phyloP scores from a whole-genome alignment of 495 filamentous ascomycete species.

The Aspergillus sparsus region DNA sequence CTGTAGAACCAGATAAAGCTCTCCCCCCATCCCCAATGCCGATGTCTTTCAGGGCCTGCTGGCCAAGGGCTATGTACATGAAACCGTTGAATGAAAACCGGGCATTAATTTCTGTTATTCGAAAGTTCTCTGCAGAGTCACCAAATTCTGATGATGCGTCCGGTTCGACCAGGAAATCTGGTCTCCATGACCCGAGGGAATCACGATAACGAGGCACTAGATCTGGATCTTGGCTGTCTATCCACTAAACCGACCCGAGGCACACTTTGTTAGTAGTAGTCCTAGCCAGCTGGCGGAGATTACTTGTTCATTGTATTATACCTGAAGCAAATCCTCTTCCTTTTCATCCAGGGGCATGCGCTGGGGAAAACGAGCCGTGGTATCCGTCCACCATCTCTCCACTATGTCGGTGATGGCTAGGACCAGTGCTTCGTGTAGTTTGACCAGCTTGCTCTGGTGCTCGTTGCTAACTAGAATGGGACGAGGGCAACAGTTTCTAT shows the following conservation, averaged over 20 bases:
- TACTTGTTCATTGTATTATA: no score
- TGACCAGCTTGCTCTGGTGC: no score
- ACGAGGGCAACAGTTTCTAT: no score
- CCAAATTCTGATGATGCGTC: background rate
- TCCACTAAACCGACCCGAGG: no score
- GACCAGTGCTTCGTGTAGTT: slow-evolving; percentile 22
- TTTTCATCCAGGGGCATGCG: slow-evolving; percentile 41
- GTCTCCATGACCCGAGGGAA: slow-evolving; percentile 41
- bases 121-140: slow-evolving; percentile 14
- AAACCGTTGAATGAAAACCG: slow-evolving; percentile 44
- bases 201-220: slow-evolving; percentile 10
- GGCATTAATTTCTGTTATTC: slow-evolving; percentile 50
- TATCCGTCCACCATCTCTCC: slow-evolving; percentile 43
- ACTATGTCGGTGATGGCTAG: slow-evolving; percentile 42
- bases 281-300: no score
- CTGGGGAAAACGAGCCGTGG: slow-evolving; percentile 32
- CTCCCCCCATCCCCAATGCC: no score
- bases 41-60: no score
- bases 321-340: slow-evolving; percentile 35
- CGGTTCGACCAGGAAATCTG: slow-evolving; percentile 44
- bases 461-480: no score
- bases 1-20: no score
- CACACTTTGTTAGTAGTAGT: no score
- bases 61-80: no score
- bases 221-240: no score